phyloP scores from a whole-genome alignment of 176 grass and related monocot species.

The Bromus sterilis region DNA sequence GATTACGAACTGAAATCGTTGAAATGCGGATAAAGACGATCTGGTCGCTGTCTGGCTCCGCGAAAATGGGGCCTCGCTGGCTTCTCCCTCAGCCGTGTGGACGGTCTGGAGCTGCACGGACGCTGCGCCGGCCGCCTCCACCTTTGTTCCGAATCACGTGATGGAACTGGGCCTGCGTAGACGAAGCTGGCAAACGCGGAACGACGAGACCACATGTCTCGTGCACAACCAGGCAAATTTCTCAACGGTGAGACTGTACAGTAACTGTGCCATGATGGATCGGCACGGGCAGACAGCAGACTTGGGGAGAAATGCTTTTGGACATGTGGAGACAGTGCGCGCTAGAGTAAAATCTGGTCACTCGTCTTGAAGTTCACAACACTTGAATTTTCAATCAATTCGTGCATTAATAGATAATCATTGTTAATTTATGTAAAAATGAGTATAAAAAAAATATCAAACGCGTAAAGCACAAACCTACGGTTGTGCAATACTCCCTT shows the following conservation, averaged over 20 bases:
- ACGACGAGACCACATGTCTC: neutral
- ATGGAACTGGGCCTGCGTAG: neutral
- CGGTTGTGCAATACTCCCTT: too few species aligned
- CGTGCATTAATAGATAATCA: too few species aligned
- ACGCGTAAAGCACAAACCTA: too few species aligned
- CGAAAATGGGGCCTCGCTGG: neutral
- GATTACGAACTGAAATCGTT: neutral
- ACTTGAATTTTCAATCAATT: too few species aligned
- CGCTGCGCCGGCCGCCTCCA: neutral
- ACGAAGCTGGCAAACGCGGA: neutral
- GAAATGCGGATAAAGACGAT: neutral
- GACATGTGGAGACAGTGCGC: too few species aligned
- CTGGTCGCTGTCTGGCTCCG: neutral
- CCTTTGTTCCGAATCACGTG: slow-evolving; percentile 5
- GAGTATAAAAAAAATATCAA: too few species aligned
- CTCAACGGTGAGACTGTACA: neutral
- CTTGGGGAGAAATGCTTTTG: too few species aligned
- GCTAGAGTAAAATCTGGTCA: too few species aligned
- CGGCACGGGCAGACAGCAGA: neutral
- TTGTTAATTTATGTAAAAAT: too few species aligned
- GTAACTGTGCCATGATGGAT: neutral
- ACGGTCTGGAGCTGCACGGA: neutral
- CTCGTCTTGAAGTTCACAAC: too few species aligned
- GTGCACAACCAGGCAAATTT: neutral
- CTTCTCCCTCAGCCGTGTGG: neutral